phyloP scores from a whole-genome alignment of 1,284 basidiomycete species.

The Ganoderma lingzhi region DNA sequence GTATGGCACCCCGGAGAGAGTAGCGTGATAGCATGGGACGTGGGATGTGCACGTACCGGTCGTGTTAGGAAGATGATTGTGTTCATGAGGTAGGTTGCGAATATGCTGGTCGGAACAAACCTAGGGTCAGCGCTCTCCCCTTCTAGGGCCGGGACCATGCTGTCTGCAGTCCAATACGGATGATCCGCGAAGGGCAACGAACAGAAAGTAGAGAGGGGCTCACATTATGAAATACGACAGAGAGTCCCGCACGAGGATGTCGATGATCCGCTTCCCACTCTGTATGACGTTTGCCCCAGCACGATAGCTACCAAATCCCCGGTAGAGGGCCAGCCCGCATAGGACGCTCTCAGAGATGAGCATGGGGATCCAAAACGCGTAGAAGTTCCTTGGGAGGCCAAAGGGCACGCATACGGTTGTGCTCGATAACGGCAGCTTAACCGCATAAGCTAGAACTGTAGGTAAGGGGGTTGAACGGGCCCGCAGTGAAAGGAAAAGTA shows the following conservation, averaged over 20 bases:
- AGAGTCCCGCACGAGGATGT: constrained; percentile 62
- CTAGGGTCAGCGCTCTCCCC: constrained; percentile 9
- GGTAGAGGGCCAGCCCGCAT: constrained; percentile 55
- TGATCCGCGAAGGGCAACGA: neutral
- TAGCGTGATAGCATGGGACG: neutral
- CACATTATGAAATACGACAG: constrained; percentile 64
- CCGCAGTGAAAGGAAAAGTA: neutral
- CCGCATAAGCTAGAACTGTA: constrained; percentile 21
- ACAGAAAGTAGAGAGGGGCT: constrained; percentile 18
- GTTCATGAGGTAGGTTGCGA: constrained; percentile 61
- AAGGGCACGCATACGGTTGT: constrained; percentile 52
- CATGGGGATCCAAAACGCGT: constrained; percentile 66
- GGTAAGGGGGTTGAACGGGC: neutral
- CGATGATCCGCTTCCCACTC: constrained; percentile 53
- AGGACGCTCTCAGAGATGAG: constrained; percentile 60
- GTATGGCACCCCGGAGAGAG: neutral
- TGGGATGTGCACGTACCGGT: constrained; percentile 45
- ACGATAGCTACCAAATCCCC: constrained; percentile 54
- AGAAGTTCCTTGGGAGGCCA: constrained; percentile 52
- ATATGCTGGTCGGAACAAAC: constrained; percentile 49
- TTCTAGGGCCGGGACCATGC: neutral
- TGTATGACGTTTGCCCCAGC: constrained; percentile 44
- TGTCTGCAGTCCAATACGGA: neutral
- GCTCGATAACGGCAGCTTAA: constrained; percentile 35
- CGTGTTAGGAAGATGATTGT: constrained; percentile 58